These are phyloP conservation scores for Aureobasidium namibiae DNA, from an alignment of 2,329 filamentous ascomycete species.

Conservation along the genomic window DNA sequence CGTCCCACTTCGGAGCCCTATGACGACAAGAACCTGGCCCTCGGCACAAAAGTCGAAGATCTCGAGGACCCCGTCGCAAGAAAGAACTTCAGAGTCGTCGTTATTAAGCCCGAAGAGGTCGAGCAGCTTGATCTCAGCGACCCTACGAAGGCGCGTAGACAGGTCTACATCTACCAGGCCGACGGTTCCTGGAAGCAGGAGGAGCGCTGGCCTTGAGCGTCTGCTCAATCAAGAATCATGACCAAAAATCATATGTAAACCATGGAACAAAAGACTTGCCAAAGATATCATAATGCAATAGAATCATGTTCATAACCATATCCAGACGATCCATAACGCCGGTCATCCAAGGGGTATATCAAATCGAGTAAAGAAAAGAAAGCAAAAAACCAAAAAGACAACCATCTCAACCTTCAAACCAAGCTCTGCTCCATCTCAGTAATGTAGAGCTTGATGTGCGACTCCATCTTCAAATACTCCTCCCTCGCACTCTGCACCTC, in stretches of 20 bases:
- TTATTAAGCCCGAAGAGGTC: constrained; percentile 73
- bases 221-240: too few relatives aligned
- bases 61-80: constrained; percentile 64
- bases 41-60: constrained; percentile 60
- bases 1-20: constrained; percentile 37
- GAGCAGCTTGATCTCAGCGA: constrained; percentile 67
- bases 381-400: neutral
- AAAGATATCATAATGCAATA: neutral
- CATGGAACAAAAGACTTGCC: neutral
- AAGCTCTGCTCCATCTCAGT: constrained; percentile 96
- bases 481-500: constrained; percentile 86
- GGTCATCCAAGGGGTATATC: constrained; percentile 1
- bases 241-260: neutral
- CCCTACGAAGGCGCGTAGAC: constrained; percentile 54
- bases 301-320: neutral
- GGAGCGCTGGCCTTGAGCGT: constrained; percentile 56
- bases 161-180: constrained; percentile 54
- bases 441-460: constrained; percentile 94
- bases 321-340: neutral
- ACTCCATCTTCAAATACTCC: constrained; percentile 95
- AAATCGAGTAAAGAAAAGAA: neutral
- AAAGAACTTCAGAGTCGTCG: constrained; percentile 73
- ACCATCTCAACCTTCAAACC: neutral
- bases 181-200: constrained; percentile 55
- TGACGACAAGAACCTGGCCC: constrained; percentile 34